phyloP scores from a whole-genome alignment of 768 basidiomycete genomes.

The Chalciporus chontae region DNA sequence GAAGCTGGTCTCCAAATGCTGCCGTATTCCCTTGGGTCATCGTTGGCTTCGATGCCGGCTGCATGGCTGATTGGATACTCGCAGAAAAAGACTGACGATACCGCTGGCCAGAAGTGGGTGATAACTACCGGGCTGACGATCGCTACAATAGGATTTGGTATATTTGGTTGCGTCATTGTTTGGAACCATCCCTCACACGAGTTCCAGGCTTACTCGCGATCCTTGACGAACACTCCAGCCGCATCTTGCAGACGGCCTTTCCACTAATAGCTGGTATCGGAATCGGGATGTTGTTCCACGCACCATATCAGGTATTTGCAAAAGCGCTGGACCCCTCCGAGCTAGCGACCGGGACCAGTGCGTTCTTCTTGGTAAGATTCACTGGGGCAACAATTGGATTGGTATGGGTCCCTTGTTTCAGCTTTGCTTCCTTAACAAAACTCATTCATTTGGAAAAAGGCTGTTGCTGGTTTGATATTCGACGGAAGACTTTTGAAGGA shows the following conservation, averaged over 20 bases:
- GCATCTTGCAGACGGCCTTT: constrained; percentile 47
- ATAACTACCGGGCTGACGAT: constrained; percentile 63
- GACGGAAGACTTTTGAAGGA: constrained; percentile 46
- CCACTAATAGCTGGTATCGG: constrained; percentile 75
- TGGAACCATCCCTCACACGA: constrained; percentile 8
- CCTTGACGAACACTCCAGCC: constrained; percentile 50
- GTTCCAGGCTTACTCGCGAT: constrained; percentile 61
- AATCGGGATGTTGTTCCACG: constrained; percentile 80
- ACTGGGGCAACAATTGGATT: constrained; percentile 82
- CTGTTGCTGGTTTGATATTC: constrained; percentile 74
- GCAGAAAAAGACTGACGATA: constrained; percentile 54
- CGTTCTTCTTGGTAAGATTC: constrained; percentile 85
- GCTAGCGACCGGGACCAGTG: constrained; percentile 76
- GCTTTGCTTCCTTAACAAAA: background rate
- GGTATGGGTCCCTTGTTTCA: constrained; percentile 41
- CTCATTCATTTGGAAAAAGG: constrained; percentile 40
- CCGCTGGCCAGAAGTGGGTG: constrained; percentile 61
- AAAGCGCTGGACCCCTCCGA: constrained; percentile 61
- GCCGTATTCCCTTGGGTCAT: constrained; percentile 83
- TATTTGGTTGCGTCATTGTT: constrained; percentile 10
- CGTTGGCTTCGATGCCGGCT: constrained; percentile 78
- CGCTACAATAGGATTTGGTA: constrained; percentile 73
- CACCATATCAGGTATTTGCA: constrained; percentile 79
- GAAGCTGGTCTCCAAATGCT: constrained; percentile 71
- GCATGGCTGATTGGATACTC: constrained; percentile 78